These are phyloP conservation scores for Moelleriella libera DNA, from an alignment of 2,329 filamentous ascomycete species.

Conservation along the genomic window DNA sequence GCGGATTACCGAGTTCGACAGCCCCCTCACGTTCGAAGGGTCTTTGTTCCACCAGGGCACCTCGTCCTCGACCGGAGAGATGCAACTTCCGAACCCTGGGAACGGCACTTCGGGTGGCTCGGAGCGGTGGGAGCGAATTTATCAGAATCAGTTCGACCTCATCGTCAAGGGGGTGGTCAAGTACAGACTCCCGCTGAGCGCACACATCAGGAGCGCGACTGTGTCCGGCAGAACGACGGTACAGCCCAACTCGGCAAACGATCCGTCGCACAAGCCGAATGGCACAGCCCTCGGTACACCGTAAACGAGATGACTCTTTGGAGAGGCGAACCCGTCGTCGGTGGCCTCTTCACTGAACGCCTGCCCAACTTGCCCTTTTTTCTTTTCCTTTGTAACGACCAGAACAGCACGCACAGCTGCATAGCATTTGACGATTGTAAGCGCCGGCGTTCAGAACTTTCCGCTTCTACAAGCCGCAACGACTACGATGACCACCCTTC, in stretches of 20 bases:
- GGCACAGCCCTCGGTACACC: slow-evolving; percentile 35
- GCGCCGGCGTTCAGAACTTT: slow-evolving; percentile 19
- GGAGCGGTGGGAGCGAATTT: slow-evolving; percentile 77
- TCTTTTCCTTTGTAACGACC: slow-evolving; percentile 14
- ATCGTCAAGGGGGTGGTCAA: slow-evolving; percentile 84
- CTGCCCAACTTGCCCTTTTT: no score
- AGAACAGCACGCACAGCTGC: slow-evolving; percentile 22
- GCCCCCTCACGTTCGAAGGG: slow-evolving; percentile 75
- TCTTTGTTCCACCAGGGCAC: slow-evolving; percentile 67
- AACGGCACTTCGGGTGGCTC: slow-evolving; percentile 81
- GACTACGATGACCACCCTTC: slow-evolving; percentile 7
- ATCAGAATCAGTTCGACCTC: slow-evolving; percentile 85
- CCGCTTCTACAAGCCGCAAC: slow-evolving; percentile 13
- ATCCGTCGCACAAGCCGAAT: slow-evolving; percentile 54
- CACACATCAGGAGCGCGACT: slow-evolving; percentile 42
- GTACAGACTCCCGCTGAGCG: slow-evolving; percentile 55
- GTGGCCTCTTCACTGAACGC: no score
- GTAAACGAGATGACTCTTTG: no score
- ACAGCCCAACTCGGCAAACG: slow-evolving; percentile 47
- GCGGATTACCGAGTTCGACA: slow-evolving; percentile 75
- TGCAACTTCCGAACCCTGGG: slow-evolving; percentile 70
- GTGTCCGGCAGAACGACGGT: slow-evolving; percentile 46
- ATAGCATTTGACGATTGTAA: slow-evolving; percentile 15
- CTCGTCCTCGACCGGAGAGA: slow-evolving; percentile 65
- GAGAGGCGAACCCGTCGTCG: no score